phyloP scores from a whole-genome alignment of 805 yeast species.

The baker's yeast (Saccharomyces cerevisiae) region DNA sequence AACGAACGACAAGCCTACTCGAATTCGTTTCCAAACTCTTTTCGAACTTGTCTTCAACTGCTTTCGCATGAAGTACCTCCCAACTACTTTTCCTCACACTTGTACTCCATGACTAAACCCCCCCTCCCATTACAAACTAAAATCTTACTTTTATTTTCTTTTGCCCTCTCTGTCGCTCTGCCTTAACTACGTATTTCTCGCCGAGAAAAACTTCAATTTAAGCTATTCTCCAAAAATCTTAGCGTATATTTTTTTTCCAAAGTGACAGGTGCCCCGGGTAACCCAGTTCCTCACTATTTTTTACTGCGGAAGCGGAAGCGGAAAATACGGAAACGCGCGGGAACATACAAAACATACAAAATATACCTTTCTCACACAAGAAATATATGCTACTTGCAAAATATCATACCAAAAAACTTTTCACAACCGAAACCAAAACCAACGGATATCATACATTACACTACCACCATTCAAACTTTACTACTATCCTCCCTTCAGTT shows the following conservation, averaged over 20 bases:
- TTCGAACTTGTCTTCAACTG: conserved; percentile 24
- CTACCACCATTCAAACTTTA: not conserved
- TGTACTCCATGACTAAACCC: not conserved
- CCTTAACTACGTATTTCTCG: not conserved
- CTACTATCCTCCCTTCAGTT: not conserved
- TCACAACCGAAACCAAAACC: not conserved
- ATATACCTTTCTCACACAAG: no score
- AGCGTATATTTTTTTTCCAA: not conserved
- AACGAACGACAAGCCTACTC: conserved; percentile 23
- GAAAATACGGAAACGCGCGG: not conserved
- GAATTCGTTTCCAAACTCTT: conserved; percentile 25
- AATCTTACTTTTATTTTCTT: not conserved
- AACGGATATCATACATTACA: not conserved
- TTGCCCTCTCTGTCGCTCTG: not conserved
- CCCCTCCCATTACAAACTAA: not conserved
- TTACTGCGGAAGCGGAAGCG: not conserved
- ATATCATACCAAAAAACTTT: not conserved
- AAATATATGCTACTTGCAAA: not conserved
- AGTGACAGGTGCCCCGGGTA: not conserved
- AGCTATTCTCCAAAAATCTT: not conserved
- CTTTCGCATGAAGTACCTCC: conserved; percentile 3
- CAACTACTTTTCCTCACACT: not conserved
- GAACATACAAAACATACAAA: not conserved
- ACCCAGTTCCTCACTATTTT: not conserved
- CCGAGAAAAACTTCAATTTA: not conserved